phyloP scores from a whole-genome alignment of 1,284 basidiomycete genomes.

The Ustilago sp. region DNA sequence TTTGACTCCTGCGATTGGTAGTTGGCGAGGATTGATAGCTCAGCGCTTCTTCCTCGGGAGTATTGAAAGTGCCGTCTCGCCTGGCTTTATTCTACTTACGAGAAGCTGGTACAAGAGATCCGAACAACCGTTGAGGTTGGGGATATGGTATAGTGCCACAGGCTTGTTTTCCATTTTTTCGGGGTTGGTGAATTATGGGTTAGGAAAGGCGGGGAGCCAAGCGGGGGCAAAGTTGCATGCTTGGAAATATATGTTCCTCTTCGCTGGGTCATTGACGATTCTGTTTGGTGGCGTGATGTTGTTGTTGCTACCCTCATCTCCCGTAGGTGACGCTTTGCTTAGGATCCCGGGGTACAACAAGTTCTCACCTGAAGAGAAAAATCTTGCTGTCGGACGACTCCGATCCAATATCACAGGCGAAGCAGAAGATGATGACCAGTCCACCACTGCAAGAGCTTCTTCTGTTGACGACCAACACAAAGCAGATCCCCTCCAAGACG shows the following conservation, averaged over 20 bases:
- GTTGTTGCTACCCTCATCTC: slow-evolving; percentile 71
- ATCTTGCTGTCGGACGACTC: slow-evolving; percentile 68
- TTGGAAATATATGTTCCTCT: slow-evolving; percentile 73
- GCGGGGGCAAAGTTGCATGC: slow-evolving; percentile 67
- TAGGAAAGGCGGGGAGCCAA: slow-evolving; percentile 69
- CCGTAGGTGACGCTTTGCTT: slow-evolving; percentile 60
- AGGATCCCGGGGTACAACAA: slow-evolving; percentile 52
- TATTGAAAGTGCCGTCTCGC: slow-evolving; percentile 71
- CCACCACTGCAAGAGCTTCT: slow-evolving; percentile 25
- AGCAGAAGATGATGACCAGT: slow-evolving; percentile 63
- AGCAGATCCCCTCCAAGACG: slow-evolving; percentile 15
- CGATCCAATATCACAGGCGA: slow-evolving; percentile 69
- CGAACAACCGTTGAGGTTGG: slow-evolving; percentile 60
- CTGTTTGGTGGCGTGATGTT: slow-evolving; percentile 71
- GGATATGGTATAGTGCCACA: slow-evolving; percentile 73
- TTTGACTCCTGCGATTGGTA: slow-evolving; percentile 70
- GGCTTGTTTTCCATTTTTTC: slow-evolving; percentile 71
- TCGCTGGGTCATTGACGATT: slow-evolving; percentile 72
- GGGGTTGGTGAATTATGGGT: slow-evolving; percentile 72
- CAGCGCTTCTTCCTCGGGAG: slow-evolving; percentile 70
- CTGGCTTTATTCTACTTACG: slow-evolving; percentile 73
- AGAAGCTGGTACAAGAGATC: slow-evolving; percentile 72
- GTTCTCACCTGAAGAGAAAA: slow-evolving; percentile 49
- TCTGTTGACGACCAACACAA: slow-evolving; percentile 17
- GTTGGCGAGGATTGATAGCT: slow-evolving; percentile 71